A percentile compares a stretch with the other conserved stretches of the same genome.
Evolutionary conservation across 2,329 filamentous ascomycete genomes (phyloP).

Genomic region (Cryphonectria radicalis): DNA sequence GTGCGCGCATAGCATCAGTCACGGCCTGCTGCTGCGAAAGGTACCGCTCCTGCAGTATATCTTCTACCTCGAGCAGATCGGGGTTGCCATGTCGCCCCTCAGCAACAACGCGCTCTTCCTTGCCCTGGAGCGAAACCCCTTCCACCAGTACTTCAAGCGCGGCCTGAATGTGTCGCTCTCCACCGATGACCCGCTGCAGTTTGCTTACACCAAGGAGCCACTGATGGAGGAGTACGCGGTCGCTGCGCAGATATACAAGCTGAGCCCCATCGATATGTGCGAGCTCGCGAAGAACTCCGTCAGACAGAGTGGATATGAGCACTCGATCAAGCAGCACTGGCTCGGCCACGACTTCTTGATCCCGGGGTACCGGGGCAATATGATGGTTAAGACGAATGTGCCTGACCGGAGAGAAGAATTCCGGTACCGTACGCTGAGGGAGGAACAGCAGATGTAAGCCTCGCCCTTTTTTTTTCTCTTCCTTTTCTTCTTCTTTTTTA

Average conservation of each 20-base stretch:
- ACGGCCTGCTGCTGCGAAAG: slow-evolving; percentile 89
- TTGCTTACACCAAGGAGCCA: slow-evolving; percentile 97
- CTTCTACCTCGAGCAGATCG: slow-evolving; percentile 97
- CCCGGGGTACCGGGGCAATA: slow-evolving; percentile 83
- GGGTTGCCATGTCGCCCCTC: slow-evolving; percentile 98
- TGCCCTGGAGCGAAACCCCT: slow-evolving; percentile 95
- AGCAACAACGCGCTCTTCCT: slow-evolving; percentile 98
- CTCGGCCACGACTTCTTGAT: slow-evolving; percentile 77
- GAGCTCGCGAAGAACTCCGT: slow-evolving; percentile 97
- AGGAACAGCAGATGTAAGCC: slow-evolving; percentile 83
- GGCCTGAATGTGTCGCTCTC: slow-evolving; percentile 95
- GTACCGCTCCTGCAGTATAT: slow-evolving; percentile 94
- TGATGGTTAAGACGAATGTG: slow-evolving; percentile 94
- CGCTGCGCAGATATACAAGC: slow-evolving; percentile 97
- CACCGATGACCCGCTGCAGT: slow-evolving; percentile 95
- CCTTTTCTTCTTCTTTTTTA: too few relatives aligned
- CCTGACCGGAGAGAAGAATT: slow-evolving; percentile 92
- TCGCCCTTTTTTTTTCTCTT: slow-evolving; percentile 29
- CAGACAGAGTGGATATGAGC: slow-evolving; percentile 90
- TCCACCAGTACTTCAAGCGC: slow-evolving; percentile 91
- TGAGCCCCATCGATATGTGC: slow-evolving; percentile 97
- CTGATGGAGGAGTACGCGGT: slow-evolving; percentile 98
- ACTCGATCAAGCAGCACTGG: slow-evolving; percentile 88
- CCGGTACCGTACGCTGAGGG: slow-evolving; percentile 80
- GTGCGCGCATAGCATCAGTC: slow-evolving; percentile 95